phyloP scores from a whole-genome alignment of 2,329 filamentous ascomycete species.

The Grosmannia huntii region DNA sequence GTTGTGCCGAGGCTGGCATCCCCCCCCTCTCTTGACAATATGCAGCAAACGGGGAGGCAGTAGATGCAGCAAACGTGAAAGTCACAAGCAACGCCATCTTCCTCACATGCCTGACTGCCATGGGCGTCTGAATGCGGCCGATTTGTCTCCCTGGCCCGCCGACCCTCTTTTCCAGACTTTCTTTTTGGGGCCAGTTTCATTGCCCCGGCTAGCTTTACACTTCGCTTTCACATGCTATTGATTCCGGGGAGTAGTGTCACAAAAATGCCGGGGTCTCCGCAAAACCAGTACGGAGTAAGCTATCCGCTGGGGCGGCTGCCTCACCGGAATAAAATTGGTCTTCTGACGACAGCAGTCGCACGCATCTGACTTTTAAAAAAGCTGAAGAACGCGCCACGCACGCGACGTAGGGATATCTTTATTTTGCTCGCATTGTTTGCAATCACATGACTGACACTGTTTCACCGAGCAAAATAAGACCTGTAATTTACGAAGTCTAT shows the following conservation, averaged over 20 bases:
- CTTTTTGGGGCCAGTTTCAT: background rate
- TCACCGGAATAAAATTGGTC: background rate
- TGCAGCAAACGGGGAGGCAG: background rate
- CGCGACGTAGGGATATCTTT: too few species aligned
- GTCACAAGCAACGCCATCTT: background rate
- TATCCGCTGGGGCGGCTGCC: background rate
- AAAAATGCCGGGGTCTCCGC: conserved; percentile 3
- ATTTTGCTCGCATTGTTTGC: too few species aligned
- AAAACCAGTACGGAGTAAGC: background rate
- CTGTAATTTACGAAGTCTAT: too few species aligned
- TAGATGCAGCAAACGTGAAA: too few species aligned
- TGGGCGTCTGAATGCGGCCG: background rate
- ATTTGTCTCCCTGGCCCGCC: background rate
- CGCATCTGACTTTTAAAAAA: too few species aligned
- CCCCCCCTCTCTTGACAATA: background rate
- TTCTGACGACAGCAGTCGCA: too few species aligned
- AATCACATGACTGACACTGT: too few species aligned
- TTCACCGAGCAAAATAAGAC: too few species aligned
- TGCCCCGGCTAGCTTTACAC: background rate
- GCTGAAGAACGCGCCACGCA: background rate
- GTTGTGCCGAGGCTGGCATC: background rate
- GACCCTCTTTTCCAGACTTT: background rate
- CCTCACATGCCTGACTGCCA: background rate
- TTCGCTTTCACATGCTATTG: background rate
- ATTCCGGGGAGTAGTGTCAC: background rate